These are phyloP conservation scores for Pigoraptor vietnamica DNA, from an alignment of 78 protist species.

Conservation along the genomic window DNA sequence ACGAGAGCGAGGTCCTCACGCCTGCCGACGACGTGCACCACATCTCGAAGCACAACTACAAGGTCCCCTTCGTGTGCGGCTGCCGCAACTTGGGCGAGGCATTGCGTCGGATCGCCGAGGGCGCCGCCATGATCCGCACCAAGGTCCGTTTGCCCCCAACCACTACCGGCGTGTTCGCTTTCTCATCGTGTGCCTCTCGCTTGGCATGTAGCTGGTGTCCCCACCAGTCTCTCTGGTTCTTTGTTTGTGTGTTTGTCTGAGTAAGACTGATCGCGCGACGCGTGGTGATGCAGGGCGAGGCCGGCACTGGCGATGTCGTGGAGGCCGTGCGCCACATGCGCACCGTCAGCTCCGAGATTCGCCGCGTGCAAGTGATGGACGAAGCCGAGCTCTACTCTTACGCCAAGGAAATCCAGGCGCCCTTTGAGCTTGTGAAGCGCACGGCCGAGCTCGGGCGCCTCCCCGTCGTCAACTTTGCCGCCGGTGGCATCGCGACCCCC, in stretches of 20 bases:
- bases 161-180: background rate
- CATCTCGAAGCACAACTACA: constrained; percentile 80
- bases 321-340: constrained; percentile 94
- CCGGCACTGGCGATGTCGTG: constrained; percentile 92
- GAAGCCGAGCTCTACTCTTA: constrained; percentile 75
- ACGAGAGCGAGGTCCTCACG: constrained; percentile 90
- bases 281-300: constrained; percentile 83
- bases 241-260: no score
- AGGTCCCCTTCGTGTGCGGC: constrained; percentile 92
- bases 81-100: constrained; percentile 90
- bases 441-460: constrained; percentile 76
- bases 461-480: constrained; percentile 95
- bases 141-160: constrained; percentile 23
- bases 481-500: constrained; percentile 96
- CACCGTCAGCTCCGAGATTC: constrained; percentile 62
- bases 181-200: no score
- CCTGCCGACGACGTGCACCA: constrained; percentile 89
- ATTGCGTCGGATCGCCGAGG: constrained; percentile 87
- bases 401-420: constrained; percentile 88
- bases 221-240: no score
- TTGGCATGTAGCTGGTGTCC: no score
- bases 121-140: constrained; percentile 95
- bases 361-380: constrained; percentile 66
- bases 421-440: constrained; percentile 69
- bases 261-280: no score